Percentiles rank a stretch among this genome's conserved stretches.
phyloP scores from a whole-genome alignment of 2,329 filamentous ascomycete genomes.

The Triangularia setosa region DNA sequence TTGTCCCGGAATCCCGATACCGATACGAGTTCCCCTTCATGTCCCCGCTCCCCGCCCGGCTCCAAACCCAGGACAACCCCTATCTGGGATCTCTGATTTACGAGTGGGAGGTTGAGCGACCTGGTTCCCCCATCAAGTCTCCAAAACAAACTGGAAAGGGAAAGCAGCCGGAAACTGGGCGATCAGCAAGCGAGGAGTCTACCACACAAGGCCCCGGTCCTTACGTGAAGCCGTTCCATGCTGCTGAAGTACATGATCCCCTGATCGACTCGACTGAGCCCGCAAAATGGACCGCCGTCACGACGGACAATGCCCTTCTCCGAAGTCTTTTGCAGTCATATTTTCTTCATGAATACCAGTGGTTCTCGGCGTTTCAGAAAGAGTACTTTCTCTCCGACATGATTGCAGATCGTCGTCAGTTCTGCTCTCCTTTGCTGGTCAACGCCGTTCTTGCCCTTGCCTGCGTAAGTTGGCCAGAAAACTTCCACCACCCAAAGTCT shows the following conservation, averaged over 20 bases:
- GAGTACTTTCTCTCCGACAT: conserved; percentile 30
- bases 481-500: background rate
- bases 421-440: conserved; percentile 29
- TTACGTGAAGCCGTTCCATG: conserved; percentile 23
- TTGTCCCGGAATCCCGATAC: conserved; percentile 9
- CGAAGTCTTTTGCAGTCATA: conserved; percentile 24
- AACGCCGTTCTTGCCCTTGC: conserved; percentile 29
- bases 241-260: conserved; percentile 25
- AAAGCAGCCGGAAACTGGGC: background rate
- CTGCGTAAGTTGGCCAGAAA: conserved; percentile 26
- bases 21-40: conserved; percentile 15
- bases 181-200: conserved; percentile 12
- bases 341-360: conserved; percentile 25
- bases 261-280: conserved; percentile 24
- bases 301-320: conserved; percentile 27
- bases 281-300: conserved; percentile 29
- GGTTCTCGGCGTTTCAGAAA: conserved; percentile 26
- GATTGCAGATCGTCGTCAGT: conserved; percentile 15
- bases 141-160: background rate
- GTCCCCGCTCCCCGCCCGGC: background rate
- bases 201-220: background rate
- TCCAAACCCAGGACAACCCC: conserved; percentile 21
- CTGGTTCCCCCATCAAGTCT: background rate
- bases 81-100: conserved; percentile 30
- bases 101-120: conserved; percentile 14